Base-by-base conservation (phyloP, 371 early-diverging fungal species). In the Dichotomocladium elegans region DNA sequence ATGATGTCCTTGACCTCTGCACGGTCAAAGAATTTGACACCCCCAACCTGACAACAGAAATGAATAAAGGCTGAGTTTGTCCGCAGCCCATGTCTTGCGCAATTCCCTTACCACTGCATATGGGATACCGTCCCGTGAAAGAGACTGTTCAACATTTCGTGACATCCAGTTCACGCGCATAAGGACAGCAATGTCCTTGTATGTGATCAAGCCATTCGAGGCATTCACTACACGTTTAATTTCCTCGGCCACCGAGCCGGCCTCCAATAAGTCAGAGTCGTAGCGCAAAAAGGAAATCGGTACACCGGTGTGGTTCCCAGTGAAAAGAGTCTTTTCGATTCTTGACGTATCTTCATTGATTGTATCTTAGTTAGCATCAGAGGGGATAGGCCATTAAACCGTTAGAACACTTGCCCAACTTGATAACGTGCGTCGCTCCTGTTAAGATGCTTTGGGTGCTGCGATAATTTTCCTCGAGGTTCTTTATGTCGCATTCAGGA, bases 391-490 rank as follows among this genome's bases (percentile, higher is more conserved):
- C n/a, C n/a, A n/a, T n/a, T n/a, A n/a, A n/a, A n/a, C n/a, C n/a
- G n/a, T n/a, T n/a, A n/a, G n/a, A n/a, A n/a, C 42, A 53, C 17
- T 37, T 64, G 60, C 77, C 80, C 46, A 70, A 61, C 0, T 64
- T 64, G n/a, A 81, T 76, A n/a, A 74, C 70, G 50, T 66, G 63
- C 2, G 66, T 58, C 3, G 80, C 82, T 28, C 72, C 31, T 0
- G 69, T 60, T 2, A 85, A 63, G 24, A 86, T 79, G 3, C 50
- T 56, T 27, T 58, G 57, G 8, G 81, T 81, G 51, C 85, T 83
- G 19, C 87, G 70, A 42, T 84, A 86, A 33, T 83, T 86, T 22
- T 71, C 60, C 33, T 75, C 77, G 58, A 86, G 55, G 10, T 64
- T 57, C 15, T 79, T 67, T 2, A 57, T 46, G 10, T 50, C 53